Percentiles rank a stretch among this genome's conserved stretches.
Conservation (phyloP, 2,329 filamentous ascomycete genomes). For the Dothistroma septosporum region DNA sequence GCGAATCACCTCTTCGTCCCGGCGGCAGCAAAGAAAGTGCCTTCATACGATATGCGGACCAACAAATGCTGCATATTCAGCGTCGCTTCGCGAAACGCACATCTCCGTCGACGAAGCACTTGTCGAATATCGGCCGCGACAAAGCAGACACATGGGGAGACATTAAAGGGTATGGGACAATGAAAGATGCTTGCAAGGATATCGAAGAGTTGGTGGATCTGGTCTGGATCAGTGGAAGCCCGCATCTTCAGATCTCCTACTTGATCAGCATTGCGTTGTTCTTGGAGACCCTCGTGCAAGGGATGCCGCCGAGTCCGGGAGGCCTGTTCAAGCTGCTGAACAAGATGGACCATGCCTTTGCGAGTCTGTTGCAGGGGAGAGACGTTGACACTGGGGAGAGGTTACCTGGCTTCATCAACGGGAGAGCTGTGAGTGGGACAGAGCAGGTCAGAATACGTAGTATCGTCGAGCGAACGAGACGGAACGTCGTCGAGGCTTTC, state of each 20-base stretch:
- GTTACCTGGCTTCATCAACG: constrained; percentile 67
- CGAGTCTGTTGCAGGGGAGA: constrained; percentile 64
- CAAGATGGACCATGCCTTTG: constrained; percentile 81
- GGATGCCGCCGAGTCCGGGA: constrained; percentile 65
- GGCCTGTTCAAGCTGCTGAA: constrained; percentile 66
- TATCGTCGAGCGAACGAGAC: constrained; percentile 70
- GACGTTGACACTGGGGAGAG: constrained; percentile 62
- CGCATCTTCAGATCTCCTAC: constrained; percentile 78
- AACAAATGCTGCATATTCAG: constrained; percentile 48
- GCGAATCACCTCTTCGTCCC: constrained; percentile 50
- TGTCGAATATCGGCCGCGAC: constrained; percentile 24
- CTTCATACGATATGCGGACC: constrained; percentile 56
- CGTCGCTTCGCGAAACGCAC: constrained; percentile 51
- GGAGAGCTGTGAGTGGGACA: constrained; percentile 65
- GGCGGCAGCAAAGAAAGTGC: constrained; percentile 57
- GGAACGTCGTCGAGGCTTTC: constrained; percentile 66
- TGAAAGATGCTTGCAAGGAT: constrained; percentile 68
- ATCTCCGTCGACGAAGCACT: constrained; percentile 21
- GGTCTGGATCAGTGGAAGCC: constrained; percentile 82
- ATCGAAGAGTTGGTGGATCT: constrained; percentile 72
- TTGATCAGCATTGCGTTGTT: constrained; percentile 73
- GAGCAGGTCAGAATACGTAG: constrained; percentile 87
- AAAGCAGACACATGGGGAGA: constrained; percentile 37
- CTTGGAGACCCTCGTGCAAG: constrained; percentile 65
- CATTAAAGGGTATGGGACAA: constrained; percentile 54